phyloP scores from a whole-genome alignment of 768 basidiomycete genomes.

The Dioszegia hungarica region DNA sequence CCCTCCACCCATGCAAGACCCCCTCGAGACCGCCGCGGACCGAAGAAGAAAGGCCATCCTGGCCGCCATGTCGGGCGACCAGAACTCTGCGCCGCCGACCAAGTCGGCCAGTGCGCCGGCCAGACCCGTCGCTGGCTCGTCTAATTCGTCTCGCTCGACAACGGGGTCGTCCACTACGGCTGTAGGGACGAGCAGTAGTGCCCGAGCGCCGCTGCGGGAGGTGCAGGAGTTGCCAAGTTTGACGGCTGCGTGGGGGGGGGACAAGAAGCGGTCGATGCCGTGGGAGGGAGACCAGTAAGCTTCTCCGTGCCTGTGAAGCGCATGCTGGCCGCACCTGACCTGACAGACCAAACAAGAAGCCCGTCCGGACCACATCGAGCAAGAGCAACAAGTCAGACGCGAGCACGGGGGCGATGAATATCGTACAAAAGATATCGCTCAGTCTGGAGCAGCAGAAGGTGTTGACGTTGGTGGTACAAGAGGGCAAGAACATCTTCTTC shows the following conservation, averaged over 20 bases:
- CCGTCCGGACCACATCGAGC: conserved; percentile 7
- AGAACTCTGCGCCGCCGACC: conserved; percentile 3
- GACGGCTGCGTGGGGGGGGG: not conserved
- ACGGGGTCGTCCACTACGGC: not conserved
- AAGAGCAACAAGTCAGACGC: conserved; percentile 13
- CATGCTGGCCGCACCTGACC: not conserved
- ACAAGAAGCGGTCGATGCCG: conserved; percentile 33
- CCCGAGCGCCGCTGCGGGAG: conserved; percentile 2
- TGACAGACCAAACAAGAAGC: conserved; percentile 15
- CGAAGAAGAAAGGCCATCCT: conserved; percentile 33
- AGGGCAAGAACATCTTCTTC: conserved; percentile 78
- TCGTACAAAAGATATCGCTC: conserved; percentile 58
- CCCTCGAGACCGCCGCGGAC: conserved; percentile 26
- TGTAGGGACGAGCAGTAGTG: not conserved
- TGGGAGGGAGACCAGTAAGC: conserved; percentile 38
- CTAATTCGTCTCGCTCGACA: not conserved
- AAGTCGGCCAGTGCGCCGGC: conserved; percentile 1
- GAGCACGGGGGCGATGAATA: conserved; percentile 30
- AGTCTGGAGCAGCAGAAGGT: conserved; percentile 84
- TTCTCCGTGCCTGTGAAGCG: no score
- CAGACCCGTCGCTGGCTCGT: not conserved
- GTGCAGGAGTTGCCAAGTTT: conserved; percentile 11
- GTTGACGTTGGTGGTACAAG: conserved; percentile 63
- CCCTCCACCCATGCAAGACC: not conserved
- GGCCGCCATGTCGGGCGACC: conserved; percentile 22